These are phyloP conservation scores for Margaritispora aquatica DNA, from an alignment of 495 filamentous ascomycete species.

Conservation along the genomic window DNA sequence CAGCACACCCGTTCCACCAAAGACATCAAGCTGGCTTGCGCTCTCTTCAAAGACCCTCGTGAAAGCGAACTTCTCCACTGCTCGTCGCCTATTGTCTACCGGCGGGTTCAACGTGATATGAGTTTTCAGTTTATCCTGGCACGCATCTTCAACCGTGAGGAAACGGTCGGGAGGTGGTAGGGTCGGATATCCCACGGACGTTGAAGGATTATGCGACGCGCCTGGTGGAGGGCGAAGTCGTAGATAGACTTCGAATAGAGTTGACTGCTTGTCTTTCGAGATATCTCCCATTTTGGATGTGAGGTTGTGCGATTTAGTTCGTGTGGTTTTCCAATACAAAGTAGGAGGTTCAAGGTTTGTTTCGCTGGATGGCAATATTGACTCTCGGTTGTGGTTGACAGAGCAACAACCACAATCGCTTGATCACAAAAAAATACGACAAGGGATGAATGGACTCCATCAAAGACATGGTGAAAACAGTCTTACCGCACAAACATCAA, in stretches of 20 bases:
- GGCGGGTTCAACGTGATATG: constrained; percentile 88
- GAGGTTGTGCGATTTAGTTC: constrained; percentile 9
- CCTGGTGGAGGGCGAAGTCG: constrained; percentile 70
- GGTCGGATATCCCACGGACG: not conserved
- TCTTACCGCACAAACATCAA: no score
- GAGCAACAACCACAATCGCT: no score
- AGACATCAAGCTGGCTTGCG: constrained; percentile 77
- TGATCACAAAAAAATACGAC: no score
- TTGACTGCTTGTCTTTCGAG: constrained; percentile 16
- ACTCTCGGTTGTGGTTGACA: not conserved
- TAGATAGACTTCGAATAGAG: constrained; percentile 87
- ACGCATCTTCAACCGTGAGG: constrained; percentile 61
- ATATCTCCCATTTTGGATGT: constrained; percentile 6
- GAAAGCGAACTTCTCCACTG: constrained; percentile 90
- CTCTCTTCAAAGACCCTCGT: constrained; percentile 88
- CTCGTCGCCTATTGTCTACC: constrained; percentile 67
- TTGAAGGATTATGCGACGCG: constrained; percentile 13
- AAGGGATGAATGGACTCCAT: no score
- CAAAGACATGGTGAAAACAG: no score
- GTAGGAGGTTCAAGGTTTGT: constrained; percentile 2
- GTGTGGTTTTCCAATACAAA: not conserved
- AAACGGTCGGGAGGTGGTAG: constrained; percentile 57
- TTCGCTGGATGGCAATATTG: not conserved
- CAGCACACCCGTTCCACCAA: constrained; percentile 73
- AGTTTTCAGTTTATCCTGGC: constrained; percentile 48